Conservation (phyloP, 1,284 basidiomycete genomes). For the Trichosporon sp. region DNA sequence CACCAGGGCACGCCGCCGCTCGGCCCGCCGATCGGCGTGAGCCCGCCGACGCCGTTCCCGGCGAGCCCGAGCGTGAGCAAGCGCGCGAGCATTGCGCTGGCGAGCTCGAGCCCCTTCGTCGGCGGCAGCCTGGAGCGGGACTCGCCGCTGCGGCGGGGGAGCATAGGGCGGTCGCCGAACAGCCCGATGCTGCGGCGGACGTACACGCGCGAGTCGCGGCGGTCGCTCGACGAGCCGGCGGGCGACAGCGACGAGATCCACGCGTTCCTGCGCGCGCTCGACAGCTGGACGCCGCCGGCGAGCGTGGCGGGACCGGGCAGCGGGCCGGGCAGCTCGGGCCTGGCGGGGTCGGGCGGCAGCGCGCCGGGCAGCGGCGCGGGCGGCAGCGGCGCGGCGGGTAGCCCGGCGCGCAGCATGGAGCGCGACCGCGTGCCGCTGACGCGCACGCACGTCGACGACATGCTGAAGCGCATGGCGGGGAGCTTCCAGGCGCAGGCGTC, state of each 20-base stretch:
- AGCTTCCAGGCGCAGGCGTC: slow-evolving; percentile 15
- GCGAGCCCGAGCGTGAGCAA: slow-evolving; percentile 39
- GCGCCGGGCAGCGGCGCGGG: slow-evolving; percentile 3
- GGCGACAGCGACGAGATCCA: slow-evolving; percentile 46
- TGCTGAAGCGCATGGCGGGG: slow-evolving; percentile 42
- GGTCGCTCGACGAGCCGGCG: slow-evolving; percentile 28
- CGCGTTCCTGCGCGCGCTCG: slow-evolving; percentile 47
- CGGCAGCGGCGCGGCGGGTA: background rate
- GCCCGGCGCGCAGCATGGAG: background rate
- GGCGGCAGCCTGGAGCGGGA: slow-evolving; percentile 37
- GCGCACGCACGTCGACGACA: slow-evolving; percentile 41
- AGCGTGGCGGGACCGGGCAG: background rate
- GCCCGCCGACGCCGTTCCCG: slow-evolving; percentile 20
- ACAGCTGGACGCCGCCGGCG: slow-evolving; percentile 41
- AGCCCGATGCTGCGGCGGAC: slow-evolving; percentile 24
- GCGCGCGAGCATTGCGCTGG: slow-evolving; percentile 31
- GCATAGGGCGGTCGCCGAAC: slow-evolving; percentile 1
- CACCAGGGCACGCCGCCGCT: background rate
- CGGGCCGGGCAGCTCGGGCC: background rate
- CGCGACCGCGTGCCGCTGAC: slow-evolving; percentile 36
- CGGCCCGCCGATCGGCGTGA: background rate
- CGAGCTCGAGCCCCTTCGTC: slow-evolving; percentile 35
- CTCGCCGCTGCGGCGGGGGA: slow-evolving; percentile 8
- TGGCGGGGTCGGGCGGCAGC: background rate
- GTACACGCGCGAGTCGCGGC: slow-evolving; percentile 34